A percentile compares a stretch with the other conserved stretches of the same genome.
phyloP scores from a whole-genome alignment of 2,329 filamentous ascomycete genomes.

The Phialemonium atrogriseum region DNA sequence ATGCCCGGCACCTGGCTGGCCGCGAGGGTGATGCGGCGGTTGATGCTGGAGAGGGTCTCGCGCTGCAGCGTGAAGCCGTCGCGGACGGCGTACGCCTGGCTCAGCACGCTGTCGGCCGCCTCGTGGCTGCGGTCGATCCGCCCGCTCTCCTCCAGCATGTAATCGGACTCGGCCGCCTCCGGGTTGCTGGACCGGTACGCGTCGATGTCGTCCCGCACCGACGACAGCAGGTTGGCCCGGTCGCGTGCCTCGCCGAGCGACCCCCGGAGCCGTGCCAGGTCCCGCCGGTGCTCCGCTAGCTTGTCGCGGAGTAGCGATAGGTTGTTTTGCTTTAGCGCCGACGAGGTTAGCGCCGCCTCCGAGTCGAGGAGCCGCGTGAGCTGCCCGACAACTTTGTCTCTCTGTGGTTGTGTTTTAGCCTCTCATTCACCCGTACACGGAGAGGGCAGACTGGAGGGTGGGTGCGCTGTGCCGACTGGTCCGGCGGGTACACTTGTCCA shows the following conservation, averaged over 20 bases:
- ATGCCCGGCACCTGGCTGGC: constrained; percentile 89
- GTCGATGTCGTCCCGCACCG: constrained; percentile 86
- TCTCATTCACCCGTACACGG: neutral
- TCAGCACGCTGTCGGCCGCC: constrained; percentile 82
- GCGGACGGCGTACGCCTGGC: constrained; percentile 93
- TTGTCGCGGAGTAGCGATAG: constrained; percentile 86
- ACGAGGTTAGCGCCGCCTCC: constrained; percentile 77
- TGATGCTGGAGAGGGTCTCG: constrained; percentile 81
- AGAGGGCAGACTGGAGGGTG: constrained; percentile 2
- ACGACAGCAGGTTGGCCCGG: constrained; percentile 81
- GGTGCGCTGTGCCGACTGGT: no score
- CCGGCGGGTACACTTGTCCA: no score
- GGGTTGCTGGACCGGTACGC: constrained; percentile 79
- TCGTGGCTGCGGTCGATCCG: constrained; percentile 84
- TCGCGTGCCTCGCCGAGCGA: constrained; percentile 72
- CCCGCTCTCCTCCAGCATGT: constrained; percentile 87
- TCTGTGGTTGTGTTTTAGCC: constrained; percentile 39
- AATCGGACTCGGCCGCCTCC: constrained; percentile 80
- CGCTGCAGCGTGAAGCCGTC: constrained; percentile 83
- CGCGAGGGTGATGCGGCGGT: constrained; percentile 79
- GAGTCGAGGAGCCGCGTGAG: constrained; percentile 87
- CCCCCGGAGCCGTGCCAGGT: constrained; percentile 66
- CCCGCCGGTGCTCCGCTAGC: constrained; percentile 75
- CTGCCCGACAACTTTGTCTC: constrained; percentile 73
- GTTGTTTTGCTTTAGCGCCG: constrained; percentile 95